Base-by-base conservation (phyloP, 2,329 filamentous ascomycete genomes). In the Colletotrichum musae region DNA sequence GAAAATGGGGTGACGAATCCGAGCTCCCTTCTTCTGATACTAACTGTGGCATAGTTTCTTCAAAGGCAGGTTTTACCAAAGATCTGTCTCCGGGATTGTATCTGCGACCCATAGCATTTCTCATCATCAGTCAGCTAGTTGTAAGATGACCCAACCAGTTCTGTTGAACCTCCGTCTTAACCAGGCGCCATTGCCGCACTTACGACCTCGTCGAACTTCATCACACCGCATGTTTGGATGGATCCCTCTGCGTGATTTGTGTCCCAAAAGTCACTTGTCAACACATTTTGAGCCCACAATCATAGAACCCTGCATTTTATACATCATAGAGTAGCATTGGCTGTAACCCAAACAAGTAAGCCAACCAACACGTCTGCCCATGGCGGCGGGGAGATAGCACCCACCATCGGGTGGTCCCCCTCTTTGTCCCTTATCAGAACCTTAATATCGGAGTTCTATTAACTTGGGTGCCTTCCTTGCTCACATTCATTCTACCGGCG, bases 271-370 rank as follows among this genome's bases (percentile, higher is more conserved):
- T 26, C 45, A 21, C 18, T 9, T 41, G 6, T 48, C 12, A n/a
- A n/a, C 57, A 21, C 24, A 45, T 26, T 36, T 48, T 4, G 26
- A 36, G 10, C 26, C 57, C 43, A 50, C 43, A 21, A 10, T 50
- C 57, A 39, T 45, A 52, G 47, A 59, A 32, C 47, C 48, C 48
- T 61, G 58, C 58, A 61, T 61, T 15, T 16, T 52, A 61, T 52
- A 61, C 58, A 50, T 24, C 18, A 39, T n/a, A 58, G 56, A 41
- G 57, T 59, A 43, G n/a, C 57, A 59, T 59, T 28, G 43, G 28
- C 26, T 50, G 57, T 45, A 59, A 59, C 57, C 26, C 57, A 24
- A 59, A 50, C 57, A 32, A 39, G 45, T 59, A 59, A 59, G 57
- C 57, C 24, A 36, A 21, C 41, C 45, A 26, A 16, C n/a, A 26